A percentile compares a stretch with the other conserved stretches of the same genome.
Conservation (phyloP, 306 rosid species). For the Dryas alaskensis region DNA sequence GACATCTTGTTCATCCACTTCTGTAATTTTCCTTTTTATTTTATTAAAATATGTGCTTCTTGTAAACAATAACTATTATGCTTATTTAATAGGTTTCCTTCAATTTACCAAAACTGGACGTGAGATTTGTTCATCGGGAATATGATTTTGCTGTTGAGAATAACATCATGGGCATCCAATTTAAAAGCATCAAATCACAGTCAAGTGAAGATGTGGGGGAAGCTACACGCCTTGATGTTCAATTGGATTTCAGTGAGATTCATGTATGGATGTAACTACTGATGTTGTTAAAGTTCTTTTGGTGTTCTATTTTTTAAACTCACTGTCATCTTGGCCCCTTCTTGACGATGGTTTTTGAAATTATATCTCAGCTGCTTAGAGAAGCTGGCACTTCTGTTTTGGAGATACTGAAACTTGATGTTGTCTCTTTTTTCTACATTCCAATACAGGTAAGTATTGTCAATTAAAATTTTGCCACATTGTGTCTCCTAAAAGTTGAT, state of each 20-base stretch:
- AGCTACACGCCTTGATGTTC: constrained; percentile 85
- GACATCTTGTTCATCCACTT: background rate
- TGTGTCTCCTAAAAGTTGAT: constrained; percentile 2
- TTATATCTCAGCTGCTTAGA: constrained; percentile 67
- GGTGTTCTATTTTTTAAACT: constrained; percentile 18
- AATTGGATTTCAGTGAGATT: constrained; percentile 89
- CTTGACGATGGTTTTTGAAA: constrained; percentile 34
- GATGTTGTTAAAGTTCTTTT: constrained; percentile 31
- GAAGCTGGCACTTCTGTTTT: constrained; percentile 76
- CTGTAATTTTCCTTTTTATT: background rate
- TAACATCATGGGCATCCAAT: constrained; percentile 89
- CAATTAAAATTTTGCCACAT: constrained; percentile 9
- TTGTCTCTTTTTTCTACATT: constrained; percentile 66
- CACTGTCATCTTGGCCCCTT: constrained; percentile 33
- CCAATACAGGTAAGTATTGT: constrained; percentile 67
- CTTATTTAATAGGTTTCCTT: constrained; percentile 70
- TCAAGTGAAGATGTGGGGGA: constrained; percentile 85
- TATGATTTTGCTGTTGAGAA: constrained; percentile 61
- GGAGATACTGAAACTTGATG: constrained; percentile 90
- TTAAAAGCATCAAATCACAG: constrained; percentile 68
- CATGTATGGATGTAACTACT: constrained; percentile 60
- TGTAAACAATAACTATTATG: constrained; percentile 8
- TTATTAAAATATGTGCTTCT: background rate
- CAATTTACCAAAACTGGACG: constrained; percentile 82
- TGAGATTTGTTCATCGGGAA: constrained; percentile 75